Percentiles rank a stretch among this genome's conserved stretches.
phyloP scores from a whole-genome alignment of 2,329 filamentous ascomycete species.

The Paramyrothecium sp. region DNA sequence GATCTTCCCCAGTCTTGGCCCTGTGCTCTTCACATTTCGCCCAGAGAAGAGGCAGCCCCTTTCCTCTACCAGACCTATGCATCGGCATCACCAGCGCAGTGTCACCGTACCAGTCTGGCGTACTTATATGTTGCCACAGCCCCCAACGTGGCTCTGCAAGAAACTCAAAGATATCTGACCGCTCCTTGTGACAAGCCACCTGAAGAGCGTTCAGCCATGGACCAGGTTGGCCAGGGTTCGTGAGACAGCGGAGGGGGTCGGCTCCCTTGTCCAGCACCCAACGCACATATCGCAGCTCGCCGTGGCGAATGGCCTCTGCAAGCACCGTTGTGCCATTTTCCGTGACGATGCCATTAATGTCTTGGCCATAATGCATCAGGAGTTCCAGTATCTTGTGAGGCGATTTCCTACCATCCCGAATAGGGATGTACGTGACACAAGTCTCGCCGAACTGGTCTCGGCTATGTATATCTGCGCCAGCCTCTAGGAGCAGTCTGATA shows the following conservation, averaged over 20 bases:
- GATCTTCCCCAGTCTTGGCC: slow-evolving; percentile 12
- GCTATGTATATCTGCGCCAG: slow-evolving; percentile 13
- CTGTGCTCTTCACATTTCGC: slow-evolving; percentile 9
- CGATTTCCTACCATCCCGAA: slow-evolving; percentile 4
- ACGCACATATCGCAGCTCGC: slow-evolving; percentile 11
- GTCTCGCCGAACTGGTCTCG: slow-evolving; percentile 4
- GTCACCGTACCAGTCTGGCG: slow-evolving; percentile 11
- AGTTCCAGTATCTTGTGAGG: slow-evolving; percentile 10
- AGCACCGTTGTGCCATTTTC: slow-evolving; percentile 12
- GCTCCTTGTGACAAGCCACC: slow-evolving; percentile 1
- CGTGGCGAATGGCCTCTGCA: slow-evolving; percentile 10
- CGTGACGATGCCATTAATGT: background rate
- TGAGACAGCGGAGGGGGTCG: slow-evolving; percentile 13
- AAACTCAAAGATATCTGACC: slow-evolving; percentile 8
- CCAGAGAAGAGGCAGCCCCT: slow-evolving; percentile 7
- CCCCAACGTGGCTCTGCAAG: slow-evolving; percentile 14
- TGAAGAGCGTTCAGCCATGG: slow-evolving; percentile 15
- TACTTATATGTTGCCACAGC: slow-evolving; percentile 11
- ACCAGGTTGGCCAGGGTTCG: background rate
- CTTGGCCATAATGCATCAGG: slow-evolving; percentile 11
- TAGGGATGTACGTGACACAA: slow-evolving; percentile 8
- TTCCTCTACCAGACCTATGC: background rate
- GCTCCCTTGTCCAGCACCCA: slow-evolving; percentile 17
- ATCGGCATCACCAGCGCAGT: slow-evolving; percentile 8
- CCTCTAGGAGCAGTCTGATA: slow-evolving; percentile 14